Percentiles rank a stretch among this genome's conserved stretches.
Conservation (phyloP, 2,329 filamentous ascomycete species). For the Claviceps monticola region DNA sequence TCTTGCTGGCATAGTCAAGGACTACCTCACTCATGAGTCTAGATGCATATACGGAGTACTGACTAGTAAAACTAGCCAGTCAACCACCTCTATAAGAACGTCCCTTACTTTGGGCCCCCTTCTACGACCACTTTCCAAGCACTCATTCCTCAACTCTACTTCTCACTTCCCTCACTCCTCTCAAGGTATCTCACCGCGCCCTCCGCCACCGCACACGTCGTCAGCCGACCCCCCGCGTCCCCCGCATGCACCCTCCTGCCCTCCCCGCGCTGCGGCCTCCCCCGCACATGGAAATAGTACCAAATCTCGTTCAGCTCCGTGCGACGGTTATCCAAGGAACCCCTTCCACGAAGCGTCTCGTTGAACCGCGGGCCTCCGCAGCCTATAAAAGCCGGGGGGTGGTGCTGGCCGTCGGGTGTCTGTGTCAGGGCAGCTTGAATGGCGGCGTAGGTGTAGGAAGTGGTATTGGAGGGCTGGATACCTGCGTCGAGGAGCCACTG, state of each 20-base stretch:
- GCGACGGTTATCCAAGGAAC: constrained; percentile 38
- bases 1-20: too few relatives aligned
- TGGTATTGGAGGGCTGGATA: constrained; percentile 45
- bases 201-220: constrained; percentile 39
- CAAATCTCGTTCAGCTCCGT: constrained; percentile 49
- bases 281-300: constrained; percentile 51
- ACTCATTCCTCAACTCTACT: not conserved
- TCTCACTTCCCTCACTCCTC: constrained; percentile 24
- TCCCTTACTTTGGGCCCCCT: not conserved
- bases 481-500: constrained; percentile 39
- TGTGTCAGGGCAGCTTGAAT: constrained; percentile 36
- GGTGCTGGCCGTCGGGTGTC: constrained; percentile 29
- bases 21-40: too few relatives aligned
- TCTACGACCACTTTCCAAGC: not conserved
- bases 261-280: constrained; percentile 38
- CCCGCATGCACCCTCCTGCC: constrained; percentile 28
- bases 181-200: constrained; percentile 42
- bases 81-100: too few relatives aligned
- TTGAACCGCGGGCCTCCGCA: constrained; percentile 49
- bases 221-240: constrained; percentile 33
- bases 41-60: too few relatives aligned
- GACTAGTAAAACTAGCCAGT: too few relatives aligned
- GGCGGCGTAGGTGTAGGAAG: constrained; percentile 37
- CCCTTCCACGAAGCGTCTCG: constrained; percentile 40
- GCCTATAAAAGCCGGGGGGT: constrained; percentile 42